Base-by-base conservation (phyloP, 2,329 filamentous ascomycete genomes). In the Epichloe coenophiala region DNA sequence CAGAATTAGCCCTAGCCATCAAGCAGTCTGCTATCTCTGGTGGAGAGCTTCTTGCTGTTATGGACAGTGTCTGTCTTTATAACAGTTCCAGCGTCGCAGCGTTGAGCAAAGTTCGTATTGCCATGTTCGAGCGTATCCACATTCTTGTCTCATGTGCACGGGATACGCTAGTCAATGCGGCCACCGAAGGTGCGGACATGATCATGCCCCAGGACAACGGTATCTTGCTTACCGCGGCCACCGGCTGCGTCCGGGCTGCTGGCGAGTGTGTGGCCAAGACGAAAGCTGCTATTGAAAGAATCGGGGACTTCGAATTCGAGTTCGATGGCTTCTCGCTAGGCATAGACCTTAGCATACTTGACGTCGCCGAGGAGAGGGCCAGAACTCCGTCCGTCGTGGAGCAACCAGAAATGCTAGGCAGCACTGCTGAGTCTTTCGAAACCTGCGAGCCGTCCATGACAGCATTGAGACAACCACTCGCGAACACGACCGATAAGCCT, bases 251-350 rank as follows among this genome's bases (percentile, higher is more conserved):
- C 27, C 84, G 88, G 58, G 86, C 88, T 21, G 89, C 90, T 43
- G 91, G 91, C 40, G 89, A 95, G 58, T 96, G 91, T 65, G 86
- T 95, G 19, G 83, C 86, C 6, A 91, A 90, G 68, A 85, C 90
- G 11, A 88, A 88, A 60, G 76, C 80, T 63, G 81, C 94, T 43
- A 84, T 98, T 52, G 89, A 95, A 67, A 78, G 85, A 54, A 88
- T 93, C 55, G 89, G 90, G 19, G 90, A 95, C 65, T 95, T 95
- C 57, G 89, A 95, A 65, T 81, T 90, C 57, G 88, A 95, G 63
- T 74, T 86, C 50, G 80, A 85, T 57, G 69, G 68, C 17, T 66
- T 61, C 55, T 67, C 72, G 33, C 66, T 86, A 27, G 76, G 74
- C 7, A 73, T 83, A 48, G 77, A 81, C 55, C 63, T 81, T 31